phyloP scores from a whole-genome alignment of 331 rosid species.

The Saraca asoca region DNA sequence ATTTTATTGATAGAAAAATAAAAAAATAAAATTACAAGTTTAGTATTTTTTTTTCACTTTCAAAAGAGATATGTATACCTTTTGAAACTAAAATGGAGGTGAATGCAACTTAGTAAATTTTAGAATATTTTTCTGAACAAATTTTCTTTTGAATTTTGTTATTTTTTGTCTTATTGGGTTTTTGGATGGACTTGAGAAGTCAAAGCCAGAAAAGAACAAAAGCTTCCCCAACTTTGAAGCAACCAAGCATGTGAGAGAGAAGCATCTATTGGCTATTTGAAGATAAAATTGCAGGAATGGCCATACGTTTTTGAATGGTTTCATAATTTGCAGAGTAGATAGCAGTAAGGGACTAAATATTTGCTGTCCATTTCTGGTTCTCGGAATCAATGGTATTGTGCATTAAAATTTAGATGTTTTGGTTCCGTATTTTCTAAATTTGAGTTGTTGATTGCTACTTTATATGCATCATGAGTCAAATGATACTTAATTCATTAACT shows the following conservation, averaged over 20 bases:
- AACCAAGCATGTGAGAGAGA: conserved; percentile 34
- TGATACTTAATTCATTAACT: no score
- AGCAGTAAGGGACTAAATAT: conserved; percentile 1
- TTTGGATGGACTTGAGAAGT: no score
- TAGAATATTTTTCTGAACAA: no score
- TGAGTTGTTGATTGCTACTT: background rate
- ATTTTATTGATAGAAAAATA: no score
- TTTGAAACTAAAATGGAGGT: no score
- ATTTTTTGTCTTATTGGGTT: no score
- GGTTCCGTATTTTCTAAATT: background rate
- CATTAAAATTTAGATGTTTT: background rate
- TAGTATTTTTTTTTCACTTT: no score
- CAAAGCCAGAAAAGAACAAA: no score
- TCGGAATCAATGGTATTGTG: conserved; percentile 11
- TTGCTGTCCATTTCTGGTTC: conserved; percentile 33
- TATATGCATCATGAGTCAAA: background rate
- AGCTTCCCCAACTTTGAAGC: conserved; percentile 62
- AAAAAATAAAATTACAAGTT: no score
- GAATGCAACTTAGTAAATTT: no score
- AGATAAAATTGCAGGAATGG: conserved; percentile 19
- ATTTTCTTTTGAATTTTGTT: no score
- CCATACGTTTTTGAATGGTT: conserved; percentile 3
- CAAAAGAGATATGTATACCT: no score
- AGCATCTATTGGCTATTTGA: conserved; percentile 9
- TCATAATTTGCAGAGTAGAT: conserved; percentile 31